These are phyloP conservation scores for Lyophyllum shimeji DNA, from an alignment of 768 basidiomycete genomes.

Conservation along the genomic window DNA sequence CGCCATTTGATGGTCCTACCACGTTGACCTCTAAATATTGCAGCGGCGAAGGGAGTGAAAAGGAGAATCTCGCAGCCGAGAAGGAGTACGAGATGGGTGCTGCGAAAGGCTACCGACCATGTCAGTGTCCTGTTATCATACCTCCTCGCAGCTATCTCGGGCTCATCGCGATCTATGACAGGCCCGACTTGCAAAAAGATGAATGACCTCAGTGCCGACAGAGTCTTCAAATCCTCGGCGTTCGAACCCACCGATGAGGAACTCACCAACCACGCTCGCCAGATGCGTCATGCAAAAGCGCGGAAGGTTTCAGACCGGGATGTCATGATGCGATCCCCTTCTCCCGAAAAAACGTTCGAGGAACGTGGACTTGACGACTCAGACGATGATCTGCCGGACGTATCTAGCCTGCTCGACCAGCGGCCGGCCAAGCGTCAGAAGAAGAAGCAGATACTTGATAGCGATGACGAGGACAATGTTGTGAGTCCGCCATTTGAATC, in stretches of 20 bases:
- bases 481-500: neutral
- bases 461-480: conserved; percentile 15
- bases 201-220: conserved; percentile 48
- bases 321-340: conserved; percentile 25
- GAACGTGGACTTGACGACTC: conserved; percentile 37
- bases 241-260: conserved; percentile 72
- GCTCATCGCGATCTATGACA: conserved; percentile 19
- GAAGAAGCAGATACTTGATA: conserved; percentile 14
- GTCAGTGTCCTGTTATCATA: conserved; percentile 30
- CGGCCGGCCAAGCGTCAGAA: conserved; percentile 33
- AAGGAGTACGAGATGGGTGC: conserved; percentile 56
- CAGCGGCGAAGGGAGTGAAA: conserved; percentile 56
- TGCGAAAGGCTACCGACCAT: conserved; percentile 59
- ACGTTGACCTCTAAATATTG: neutral
- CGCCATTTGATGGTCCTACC: neutral
- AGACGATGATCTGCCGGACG: conserved; percentile 55
- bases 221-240: conserved; percentile 60
- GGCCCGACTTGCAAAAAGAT: conserved; percentile 72
- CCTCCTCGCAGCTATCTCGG: neutral
- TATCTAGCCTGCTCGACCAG: conserved; percentile 37
- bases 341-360: conserved; percentile 26
- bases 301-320: conserved; percentile 15
- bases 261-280: conserved; percentile 38
- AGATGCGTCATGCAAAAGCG: conserved; percentile 28
- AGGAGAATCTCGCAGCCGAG: conserved; percentile 53